phyloP scores from a whole-genome alignment of 1,284 basidiomycete genomes.

The Tranzscheliella williamsii region DNA sequence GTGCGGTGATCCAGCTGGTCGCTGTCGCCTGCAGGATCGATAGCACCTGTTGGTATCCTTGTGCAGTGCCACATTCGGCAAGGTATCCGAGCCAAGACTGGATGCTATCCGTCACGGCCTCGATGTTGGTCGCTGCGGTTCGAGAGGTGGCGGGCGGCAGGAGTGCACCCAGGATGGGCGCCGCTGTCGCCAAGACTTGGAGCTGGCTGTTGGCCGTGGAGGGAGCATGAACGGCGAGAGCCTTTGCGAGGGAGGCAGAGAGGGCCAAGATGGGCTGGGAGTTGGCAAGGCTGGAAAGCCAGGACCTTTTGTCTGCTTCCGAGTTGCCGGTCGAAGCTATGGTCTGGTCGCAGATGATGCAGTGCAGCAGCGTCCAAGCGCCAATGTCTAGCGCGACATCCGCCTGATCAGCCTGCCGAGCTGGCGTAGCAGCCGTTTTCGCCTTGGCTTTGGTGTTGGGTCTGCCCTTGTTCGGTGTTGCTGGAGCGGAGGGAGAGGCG shows the following conservation, averaged over 20 bases:
- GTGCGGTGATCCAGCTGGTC: constrained; percentile 16
- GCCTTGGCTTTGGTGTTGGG: constrained; percentile 20
- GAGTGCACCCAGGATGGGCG: constrained; percentile 7
- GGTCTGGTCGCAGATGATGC: constrained; percentile 13
- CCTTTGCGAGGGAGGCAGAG: constrained; percentile 11
- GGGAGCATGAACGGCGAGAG: constrained; percentile 2
- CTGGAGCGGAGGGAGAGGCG: constrained; percentile 1
- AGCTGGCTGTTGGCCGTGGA: neutral
- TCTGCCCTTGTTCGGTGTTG: constrained; percentile 9
- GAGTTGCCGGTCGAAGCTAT: constrained; percentile 7
- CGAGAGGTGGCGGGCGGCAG: constrained; percentile 28
- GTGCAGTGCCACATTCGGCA: neutral
- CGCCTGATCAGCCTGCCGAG: neutral
- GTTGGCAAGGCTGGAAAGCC: constrained; percentile 32
- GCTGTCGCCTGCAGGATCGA: constrained; percentile 15
- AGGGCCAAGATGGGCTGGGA: constrained; percentile 24
- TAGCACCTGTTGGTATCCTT: constrained; percentile 1
- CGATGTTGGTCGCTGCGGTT: constrained; percentile 43
- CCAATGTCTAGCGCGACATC: constrained; percentile 7
- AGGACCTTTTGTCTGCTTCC: constrained; percentile 25
- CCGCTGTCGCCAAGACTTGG: constrained; percentile 2
- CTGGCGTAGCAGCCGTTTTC: constrained; percentile 8
- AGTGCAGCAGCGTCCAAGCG: constrained; percentile 36
- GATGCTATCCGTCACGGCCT: constrained; percentile 39
- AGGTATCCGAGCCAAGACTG: constrained; percentile 33